These are phyloP conservation scores for Pestalotiopsis sp. DNA, from an alignment of 2,329 filamentous ascomycete species.

Conservation along the genomic window DNA sequence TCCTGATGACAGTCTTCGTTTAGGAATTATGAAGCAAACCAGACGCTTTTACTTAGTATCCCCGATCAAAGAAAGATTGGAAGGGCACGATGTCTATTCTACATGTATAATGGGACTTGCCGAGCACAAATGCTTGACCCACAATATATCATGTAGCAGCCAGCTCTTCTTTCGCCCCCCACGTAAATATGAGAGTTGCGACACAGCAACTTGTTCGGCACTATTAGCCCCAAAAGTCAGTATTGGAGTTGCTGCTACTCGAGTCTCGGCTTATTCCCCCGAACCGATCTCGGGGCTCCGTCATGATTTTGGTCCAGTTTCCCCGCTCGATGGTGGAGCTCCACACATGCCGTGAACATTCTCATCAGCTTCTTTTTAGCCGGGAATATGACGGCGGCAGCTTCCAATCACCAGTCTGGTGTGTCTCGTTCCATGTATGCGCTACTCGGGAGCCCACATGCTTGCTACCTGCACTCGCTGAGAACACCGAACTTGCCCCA, in stretches of 20 bases:
- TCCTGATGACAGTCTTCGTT: not conserved
- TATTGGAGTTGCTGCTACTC: too few species aligned
- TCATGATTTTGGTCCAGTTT: not conserved
- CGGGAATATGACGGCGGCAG: slow-evolving; percentile 1
- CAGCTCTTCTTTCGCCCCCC: not conserved
- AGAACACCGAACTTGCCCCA: too few species aligned
- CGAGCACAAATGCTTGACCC: not conserved
- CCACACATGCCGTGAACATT: slow-evolving; percentile 5
- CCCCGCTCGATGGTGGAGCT: not conserved
- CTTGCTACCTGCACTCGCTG: too few species aligned
- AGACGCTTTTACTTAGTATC: not conserved
- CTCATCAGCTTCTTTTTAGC: slow-evolving; percentile 1
- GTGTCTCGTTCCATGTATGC: not conserved
- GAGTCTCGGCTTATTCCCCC: not conserved
- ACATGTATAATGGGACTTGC: not conserved
- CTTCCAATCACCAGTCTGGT: not conserved
- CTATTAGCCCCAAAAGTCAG: not conserved
- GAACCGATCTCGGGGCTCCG: slow-evolving; percentile 12
- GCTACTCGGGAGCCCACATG: not conserved
- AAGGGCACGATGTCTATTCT: not conserved
- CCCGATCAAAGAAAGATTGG: not conserved
- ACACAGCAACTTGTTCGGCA: not conserved
- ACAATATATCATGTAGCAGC: not conserved
- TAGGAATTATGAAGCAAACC: not conserved
- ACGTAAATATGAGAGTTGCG: not conserved